Percentiles rank a stretch among this genome's conserved stretches.
phyloP scores from a whole-genome alignment of 495 filamentous ascomycete species.

The Lineolata rhizophorae region DNA sequence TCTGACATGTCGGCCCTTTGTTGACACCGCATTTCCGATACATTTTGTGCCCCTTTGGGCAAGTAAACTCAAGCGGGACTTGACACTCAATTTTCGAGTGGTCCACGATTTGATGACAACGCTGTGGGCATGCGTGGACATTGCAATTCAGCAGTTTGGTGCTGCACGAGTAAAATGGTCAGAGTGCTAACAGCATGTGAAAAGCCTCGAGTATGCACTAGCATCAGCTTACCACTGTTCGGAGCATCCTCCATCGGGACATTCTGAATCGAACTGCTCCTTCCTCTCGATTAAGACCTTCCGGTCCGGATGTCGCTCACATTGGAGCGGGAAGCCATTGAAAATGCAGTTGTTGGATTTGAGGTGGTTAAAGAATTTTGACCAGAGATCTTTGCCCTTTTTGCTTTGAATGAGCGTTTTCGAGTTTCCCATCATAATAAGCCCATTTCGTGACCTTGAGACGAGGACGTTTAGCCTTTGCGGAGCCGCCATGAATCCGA shows the following conservation, averaged over 20 bases:
- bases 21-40: conserved; percentile 20
- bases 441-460: conserved; percentile 40
- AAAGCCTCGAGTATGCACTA: too few species aligned
- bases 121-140: conserved; percentile 34
- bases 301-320: conserved; percentile 38
- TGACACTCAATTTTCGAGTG: conserved; percentile 42
- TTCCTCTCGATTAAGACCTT: conserved; percentile 22
- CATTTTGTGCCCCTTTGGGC: conserved; percentile 28
- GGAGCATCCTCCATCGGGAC: conserved; percentile 54
- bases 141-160: conserved; percentile 37
- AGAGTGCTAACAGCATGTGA: too few species aligned
- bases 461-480: conserved; percentile 53
- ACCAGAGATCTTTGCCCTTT: conserved; percentile 38
- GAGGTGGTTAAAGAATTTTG: conserved; percentile 33
- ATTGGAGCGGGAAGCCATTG: conserved; percentile 48
- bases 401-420: conserved; percentile 40
- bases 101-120: conserved; percentile 42
- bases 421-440: conserved; percentile 55
- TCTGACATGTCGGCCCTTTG: conserved; percentile 16
- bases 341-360: conserved; percentile 32
- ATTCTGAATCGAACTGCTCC: conserved; percentile 35
- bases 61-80: conserved; percentile 24
- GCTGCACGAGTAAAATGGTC: too few species aligned
- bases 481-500: conserved; percentile 52
- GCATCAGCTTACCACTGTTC: conserved; percentile 42